Conservation (phyloP, 2,329 filamentous ascomycete species). For the Aspergillus tanneri region DNA sequence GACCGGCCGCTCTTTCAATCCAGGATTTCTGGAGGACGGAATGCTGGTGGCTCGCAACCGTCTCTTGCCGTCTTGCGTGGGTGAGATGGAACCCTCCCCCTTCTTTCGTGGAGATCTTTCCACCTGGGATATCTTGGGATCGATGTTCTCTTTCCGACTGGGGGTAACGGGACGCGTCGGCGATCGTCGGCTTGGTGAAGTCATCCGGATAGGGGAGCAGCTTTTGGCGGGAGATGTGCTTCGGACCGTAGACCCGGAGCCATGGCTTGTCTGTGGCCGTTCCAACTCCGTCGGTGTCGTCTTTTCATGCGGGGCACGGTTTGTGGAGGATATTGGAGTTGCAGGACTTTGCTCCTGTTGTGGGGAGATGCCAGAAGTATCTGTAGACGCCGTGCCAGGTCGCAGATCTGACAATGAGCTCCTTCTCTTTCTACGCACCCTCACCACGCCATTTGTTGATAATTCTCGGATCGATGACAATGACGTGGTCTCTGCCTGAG, state of each 20-base stretch:
- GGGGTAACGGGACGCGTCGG: constrained; percentile 36
- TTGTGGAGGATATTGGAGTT: constrained; percentile 30
- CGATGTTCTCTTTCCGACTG: constrained; percentile 43
- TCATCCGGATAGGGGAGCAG: constrained; percentile 29
- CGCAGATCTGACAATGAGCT: constrained; percentile 89
- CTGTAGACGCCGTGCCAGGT: constrained; percentile 60
- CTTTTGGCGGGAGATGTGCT: constrained; percentile 34
- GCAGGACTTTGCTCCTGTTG: constrained; percentile 39
- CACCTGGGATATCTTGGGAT: constrained; percentile 31
- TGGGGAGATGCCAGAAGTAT: constrained; percentile 45
- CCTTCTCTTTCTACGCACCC: constrained; percentile 72
- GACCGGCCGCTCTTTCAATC: constrained; percentile 36
- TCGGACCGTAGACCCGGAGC: constrained; percentile 29
- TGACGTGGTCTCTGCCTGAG: constrained; percentile 48
- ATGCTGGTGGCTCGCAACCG: constrained; percentile 51
- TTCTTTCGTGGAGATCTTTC: constrained; percentile 37
- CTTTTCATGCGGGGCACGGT: constrained; percentile 27
- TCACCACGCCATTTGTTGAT: constrained; percentile 43
- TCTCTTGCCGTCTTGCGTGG: constrained; percentile 42
- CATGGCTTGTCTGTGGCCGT: constrained; percentile 32
- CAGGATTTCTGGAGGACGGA: constrained; percentile 44
- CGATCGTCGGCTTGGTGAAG: constrained; percentile 34
- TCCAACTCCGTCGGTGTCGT: constrained; percentile 31
- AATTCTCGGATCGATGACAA: constrained; percentile 55
- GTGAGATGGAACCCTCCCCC: constrained; percentile 34